Evolutionary conservation across 2,329 filamentous ascomycete genomes (phyloP), one percentile per base, ranked within the genome.

Genomic region (Epichloe baconii): DNA sequence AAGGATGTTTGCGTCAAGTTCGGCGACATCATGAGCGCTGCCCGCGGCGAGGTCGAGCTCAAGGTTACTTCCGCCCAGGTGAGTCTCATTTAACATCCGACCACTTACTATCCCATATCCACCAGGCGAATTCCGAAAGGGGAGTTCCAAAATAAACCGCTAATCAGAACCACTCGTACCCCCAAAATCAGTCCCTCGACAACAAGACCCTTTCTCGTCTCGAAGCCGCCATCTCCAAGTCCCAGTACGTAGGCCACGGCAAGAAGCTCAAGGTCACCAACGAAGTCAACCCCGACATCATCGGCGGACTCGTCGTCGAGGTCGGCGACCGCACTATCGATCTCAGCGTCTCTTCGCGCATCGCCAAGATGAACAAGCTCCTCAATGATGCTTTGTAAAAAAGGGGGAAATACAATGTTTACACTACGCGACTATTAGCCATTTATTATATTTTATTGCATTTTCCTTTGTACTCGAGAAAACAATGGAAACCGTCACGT

Each of bases 361-460:
- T 98, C 72, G 80, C 87, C 70, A 95, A 89, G 83, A 88, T 98
- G 82, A 98, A 98, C 88, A 98, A 97, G 85, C 84, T 95, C 70
- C 86, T 98, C 68, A 90, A 80, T 62, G 93, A 98, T 75, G 80
- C 85, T 72, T 78, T 98, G 86, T 98, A 95, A 87, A 89, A 57
- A 50, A 53, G 57, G 6, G 1, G 53, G 23, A 0, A 7, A 58
- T 55, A 19, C 8, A 48, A 17, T 17, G 17, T 7, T 15, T 11
- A 11, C 14, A 17, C 41, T 7, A 35, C 46, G 5, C 21, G 17
- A 41, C 26, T 57, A 61, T 51, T 52, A 55, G 54, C 47, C 52
- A 57, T 55, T 55, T 50, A 52, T 53, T 52, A 54, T 52, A 56
- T 57, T 58, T 60, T 61, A 59, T 57, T 62, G 55, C 58, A 55